Conservation (phyloP, 345 rosid species). For the Kernera saxatilis region DNA sequence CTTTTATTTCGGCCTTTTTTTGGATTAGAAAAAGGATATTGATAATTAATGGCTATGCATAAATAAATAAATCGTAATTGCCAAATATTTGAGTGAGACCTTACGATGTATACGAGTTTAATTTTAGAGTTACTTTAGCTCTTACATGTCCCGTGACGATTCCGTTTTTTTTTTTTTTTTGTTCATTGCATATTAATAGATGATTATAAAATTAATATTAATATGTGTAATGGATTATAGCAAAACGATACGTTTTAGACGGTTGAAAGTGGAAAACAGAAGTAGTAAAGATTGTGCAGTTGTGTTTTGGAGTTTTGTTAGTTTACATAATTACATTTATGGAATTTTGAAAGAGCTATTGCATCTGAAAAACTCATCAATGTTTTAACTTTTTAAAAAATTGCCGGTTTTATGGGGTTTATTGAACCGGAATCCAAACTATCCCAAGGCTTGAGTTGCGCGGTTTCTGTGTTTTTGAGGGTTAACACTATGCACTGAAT, state of each 20-base stretch:
- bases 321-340: slow-evolving; percentile 10
- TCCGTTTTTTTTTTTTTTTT: not conserved
- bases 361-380: not conserved
- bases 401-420: not conserved
- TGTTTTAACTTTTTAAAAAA: not conserved
- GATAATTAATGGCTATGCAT: not conserved
- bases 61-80: not conserved
- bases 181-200: not conserved
- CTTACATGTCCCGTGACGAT: slow-evolving; percentile 24
- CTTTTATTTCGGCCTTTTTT: not conserved
- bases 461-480: not conserved
- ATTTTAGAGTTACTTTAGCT: slow-evolving; percentile 1
- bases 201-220: not conserved
- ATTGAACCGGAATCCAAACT: not conserved
- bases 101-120: not conserved
- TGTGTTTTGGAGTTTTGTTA: slow-evolving; percentile 18
- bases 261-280: not conserved
- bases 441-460: not conserved
- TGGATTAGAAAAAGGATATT: not conserved
- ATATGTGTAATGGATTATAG: not conserved
- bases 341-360: not conserved
- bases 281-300: not conserved
- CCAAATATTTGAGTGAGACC: slow-evolving; percentile 5
- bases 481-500: not conserved
- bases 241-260: not conserved